Conservation (phyloP, 2,329 filamentous ascomycete genomes). For the Dothideomycetes sp. region DNA sequence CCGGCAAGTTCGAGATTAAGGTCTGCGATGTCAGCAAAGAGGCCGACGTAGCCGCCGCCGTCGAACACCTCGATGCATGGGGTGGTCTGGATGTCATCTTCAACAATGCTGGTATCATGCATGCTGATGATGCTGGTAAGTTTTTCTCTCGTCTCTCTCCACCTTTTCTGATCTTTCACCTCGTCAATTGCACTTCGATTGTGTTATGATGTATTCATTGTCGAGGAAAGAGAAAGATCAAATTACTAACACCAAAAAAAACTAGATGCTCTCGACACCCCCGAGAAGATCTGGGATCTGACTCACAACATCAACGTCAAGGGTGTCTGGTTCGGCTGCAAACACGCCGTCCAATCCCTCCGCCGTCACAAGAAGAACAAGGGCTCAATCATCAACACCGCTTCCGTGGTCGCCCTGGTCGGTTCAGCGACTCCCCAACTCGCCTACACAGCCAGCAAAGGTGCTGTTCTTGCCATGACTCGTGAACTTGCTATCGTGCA, state of each 20-base stretch:
- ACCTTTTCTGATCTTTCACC: constrained; percentile 14
- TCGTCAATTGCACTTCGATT: too few relatives aligned
- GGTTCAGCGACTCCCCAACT: constrained; percentile 81
- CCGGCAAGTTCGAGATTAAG: constrained; percentile 51
- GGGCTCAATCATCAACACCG: constrained; percentile 85
- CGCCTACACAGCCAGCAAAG: constrained; percentile 90
- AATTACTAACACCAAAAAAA: neutral
- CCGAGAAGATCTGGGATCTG: constrained; percentile 87
- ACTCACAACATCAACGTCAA: constrained; percentile 95
- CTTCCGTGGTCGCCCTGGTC: constrained; percentile 77
- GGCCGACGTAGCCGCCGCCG: constrained; percentile 61
- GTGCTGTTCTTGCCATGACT: constrained; percentile 81
- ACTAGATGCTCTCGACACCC: constrained; percentile 62
- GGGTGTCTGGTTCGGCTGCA: constrained; percentile 94
- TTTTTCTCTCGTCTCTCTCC: too few relatives aligned
- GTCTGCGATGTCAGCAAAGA: constrained; percentile 81
- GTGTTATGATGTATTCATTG: too few relatives aligned
- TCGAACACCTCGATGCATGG: constrained; percentile 70
- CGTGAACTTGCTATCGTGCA: constrained; percentile 87
- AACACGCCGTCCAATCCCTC: constrained; percentile 77
- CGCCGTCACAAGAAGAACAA: constrained; percentile 69
- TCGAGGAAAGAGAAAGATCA: too few relatives aligned
- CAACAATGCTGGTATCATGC: constrained; percentile 98
- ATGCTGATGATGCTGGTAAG: constrained; percentile 50
- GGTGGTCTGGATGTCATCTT: constrained; percentile 87